Evolutionary conservation across 345 rosid genomes (phyloP), one percentile per base, ranked within the genome.

Genomic region (Capsella bursapastoris): DNA sequence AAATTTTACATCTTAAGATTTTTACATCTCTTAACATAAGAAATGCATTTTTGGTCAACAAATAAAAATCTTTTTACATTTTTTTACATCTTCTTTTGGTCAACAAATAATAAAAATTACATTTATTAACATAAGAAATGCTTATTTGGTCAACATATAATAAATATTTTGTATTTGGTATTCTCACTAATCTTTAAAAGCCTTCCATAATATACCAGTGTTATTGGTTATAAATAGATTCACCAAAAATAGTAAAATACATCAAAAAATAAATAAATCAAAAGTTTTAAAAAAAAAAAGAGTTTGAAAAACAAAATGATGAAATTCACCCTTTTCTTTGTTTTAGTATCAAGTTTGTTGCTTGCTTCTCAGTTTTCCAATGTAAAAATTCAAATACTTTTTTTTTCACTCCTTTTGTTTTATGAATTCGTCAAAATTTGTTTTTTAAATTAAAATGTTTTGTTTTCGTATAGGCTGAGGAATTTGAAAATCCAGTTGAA

Each of bases 171-270:
- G 32, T 12, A 60, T 38, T 22, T 25, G 32, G 16, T 12, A 25
- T 41, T 13, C 7, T 41, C 50, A 12, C 1, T 40, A 8, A 25
- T 28, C 14, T 38, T 27, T 38, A 53, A 64, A 18, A 49, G n/a
- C 13, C 27, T 74, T 74, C 78, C 57, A 74, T 58, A 74, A 10
- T 49, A 31, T 49, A 25, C 6, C n/a, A 37, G 16, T 48, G 31
- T 1, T 57, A 38, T 49, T 58, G 66, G 55, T 60, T 66, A 75
- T 67, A 75, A 59, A 67, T 59, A 59, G 73, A 22, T 10, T 14
- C 12, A 34, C 22, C 31, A 40, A 7, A 0, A 1, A 43, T 5
- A 0, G 0, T 49, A 38, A 59, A 51, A 59, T 18, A 49, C 50
- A 31, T 40, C 5, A 32, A 2, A 43, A 28, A 8, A 0, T 4